A percentile compares a stretch with the other conserved stretches of the same genome.
These are phyloP conservation scores for Echinosophora koreensis DNA, from an alignment of 306 rosid species.

Conservation along the genomic window DNA sequence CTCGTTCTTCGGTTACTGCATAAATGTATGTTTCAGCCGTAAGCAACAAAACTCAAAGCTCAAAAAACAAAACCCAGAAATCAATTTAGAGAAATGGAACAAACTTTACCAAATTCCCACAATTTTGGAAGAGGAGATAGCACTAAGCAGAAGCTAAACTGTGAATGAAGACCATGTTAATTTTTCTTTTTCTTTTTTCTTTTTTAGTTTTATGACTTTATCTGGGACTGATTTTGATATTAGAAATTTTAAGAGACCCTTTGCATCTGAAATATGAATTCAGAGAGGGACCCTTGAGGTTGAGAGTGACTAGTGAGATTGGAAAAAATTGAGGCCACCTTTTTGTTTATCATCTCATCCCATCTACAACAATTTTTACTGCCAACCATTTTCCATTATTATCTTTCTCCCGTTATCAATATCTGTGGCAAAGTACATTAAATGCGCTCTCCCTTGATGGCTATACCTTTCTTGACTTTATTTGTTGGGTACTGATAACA, in stretches of 20 bases:
- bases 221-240: neutral
- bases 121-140: constrained; percentile 31
- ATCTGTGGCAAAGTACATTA: neutral
- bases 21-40: constrained; percentile 32
- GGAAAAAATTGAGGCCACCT: constrained; percentile 42
- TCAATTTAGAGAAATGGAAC: constrained; percentile 30
- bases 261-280: constrained; percentile 47
- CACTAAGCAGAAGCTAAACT: constrained; percentile 31
- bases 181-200: neutral
- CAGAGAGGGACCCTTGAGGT: constrained; percentile 52
- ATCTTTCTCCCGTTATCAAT: constrained; percentile 22
- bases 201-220: neutral
- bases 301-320: constrained; percentile 51
- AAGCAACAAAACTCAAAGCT: constrained; percentile 28
- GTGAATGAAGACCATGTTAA: constrained; percentile 34
- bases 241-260: constrained; percentile 18
- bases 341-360: constrained; percentile 50
- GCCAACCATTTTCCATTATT: constrained; percentile 43
- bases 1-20: constrained; percentile 41
- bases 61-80: constrained; percentile 44
- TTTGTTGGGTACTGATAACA: too few relatives aligned
- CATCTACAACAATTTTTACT: constrained; percentile 43
- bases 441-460: constrained; percentile 38
- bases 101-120: constrained; percentile 46
- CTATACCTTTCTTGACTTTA: constrained; percentile 8